Conservation (phyloP, 2,329 filamentous ascomycete species). For the Calonectria honghensis region DNA sequence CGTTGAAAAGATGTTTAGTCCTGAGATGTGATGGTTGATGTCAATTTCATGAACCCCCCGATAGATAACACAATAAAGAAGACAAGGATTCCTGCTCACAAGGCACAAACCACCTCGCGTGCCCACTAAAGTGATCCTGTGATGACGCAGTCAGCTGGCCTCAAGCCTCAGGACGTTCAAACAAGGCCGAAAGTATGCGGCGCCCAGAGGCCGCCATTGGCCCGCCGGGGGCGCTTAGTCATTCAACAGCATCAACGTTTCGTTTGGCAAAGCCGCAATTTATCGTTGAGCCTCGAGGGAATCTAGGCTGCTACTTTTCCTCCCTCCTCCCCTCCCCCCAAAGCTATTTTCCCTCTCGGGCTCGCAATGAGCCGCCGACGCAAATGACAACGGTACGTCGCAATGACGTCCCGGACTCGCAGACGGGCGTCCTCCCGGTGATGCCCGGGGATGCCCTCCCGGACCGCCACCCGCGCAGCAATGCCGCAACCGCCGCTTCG, state of each 20-base stretch:
- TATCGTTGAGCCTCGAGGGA: neutral
- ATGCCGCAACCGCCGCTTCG: slow-evolving; percentile 82
- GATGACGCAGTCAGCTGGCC: slow-evolving; percentile 31
- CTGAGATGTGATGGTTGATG: neutral
- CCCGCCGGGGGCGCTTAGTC: slow-evolving; percentile 49
- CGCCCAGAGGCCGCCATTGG: slow-evolving; percentile 46
- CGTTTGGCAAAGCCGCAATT: slow-evolving; percentile 13
- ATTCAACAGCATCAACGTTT: slow-evolving; percentile 35
- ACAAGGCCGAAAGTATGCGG: slow-evolving; percentile 32
- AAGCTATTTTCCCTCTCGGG: neutral
- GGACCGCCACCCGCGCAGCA: slow-evolving; percentile 70
- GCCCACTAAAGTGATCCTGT: slow-evolving; percentile 25
- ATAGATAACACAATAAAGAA: too few species aligned
- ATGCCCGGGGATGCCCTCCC: slow-evolving; percentile 64
- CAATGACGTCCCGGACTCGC: slow-evolving; percentile 56
- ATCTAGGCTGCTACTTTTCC: neutral
- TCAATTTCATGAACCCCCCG: neutral
- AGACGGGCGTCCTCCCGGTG: slow-evolving; percentile 65
- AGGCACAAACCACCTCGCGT: neutral
- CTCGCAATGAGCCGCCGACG: slow-evolving; percentile 58
- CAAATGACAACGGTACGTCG: slow-evolving; percentile 58
- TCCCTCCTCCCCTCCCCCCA: neutral
- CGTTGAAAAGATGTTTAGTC: too few species aligned
- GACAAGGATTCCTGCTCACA: neutral
- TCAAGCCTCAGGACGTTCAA: slow-evolving; percentile 29